A percentile compares a stretch with the other conserved stretches of the same genome.
Conservation (phyloP, 2,329 filamentous ascomycete species). For the Trichoderma oligosporum region DNA sequence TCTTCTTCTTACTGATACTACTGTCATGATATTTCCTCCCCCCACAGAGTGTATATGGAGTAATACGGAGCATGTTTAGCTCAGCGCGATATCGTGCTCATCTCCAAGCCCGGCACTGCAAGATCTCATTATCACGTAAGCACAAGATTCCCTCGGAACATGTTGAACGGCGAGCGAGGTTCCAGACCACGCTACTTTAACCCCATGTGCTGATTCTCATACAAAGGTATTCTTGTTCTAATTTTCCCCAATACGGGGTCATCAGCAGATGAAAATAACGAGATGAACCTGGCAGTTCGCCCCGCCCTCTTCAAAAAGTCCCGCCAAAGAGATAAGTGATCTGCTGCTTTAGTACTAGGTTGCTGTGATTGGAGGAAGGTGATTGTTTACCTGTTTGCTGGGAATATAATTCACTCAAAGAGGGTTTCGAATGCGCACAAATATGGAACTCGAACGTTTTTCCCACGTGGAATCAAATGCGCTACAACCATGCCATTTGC, state of each 20-base stretch:
- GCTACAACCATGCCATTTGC: conserved; percentile 13
- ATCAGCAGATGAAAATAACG: conserved; percentile 11
- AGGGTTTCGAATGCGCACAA: neutral
- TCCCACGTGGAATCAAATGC: conserved; percentile 13
- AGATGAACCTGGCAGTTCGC: neutral
- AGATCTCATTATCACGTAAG: conserved; percentile 10
- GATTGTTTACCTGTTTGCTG: neutral
- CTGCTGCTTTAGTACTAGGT: neutral
- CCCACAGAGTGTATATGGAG: too few relatives aligned
- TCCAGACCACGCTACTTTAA: neutral
- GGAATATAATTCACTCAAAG: neutral
- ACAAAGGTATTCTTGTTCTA: too few relatives aligned
- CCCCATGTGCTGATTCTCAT: conserved; percentile 9
- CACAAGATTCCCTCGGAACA: conserved; percentile 5
- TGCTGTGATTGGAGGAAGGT: neutral
- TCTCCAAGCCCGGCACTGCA: conserved; percentile 2
- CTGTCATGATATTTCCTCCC: too few relatives aligned
- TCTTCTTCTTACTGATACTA: neutral
- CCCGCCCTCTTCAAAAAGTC: too few relatives aligned
- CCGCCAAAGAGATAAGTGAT: too few relatives aligned
- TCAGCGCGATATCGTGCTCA: conserved; percentile 4
- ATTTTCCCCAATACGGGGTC: conserved; percentile 14
- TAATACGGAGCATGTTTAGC: neutral
- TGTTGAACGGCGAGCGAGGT: neutral
- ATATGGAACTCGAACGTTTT: neutral